phyloP scores from a whole-genome alignment of 257 asterid genomes.

The Oldenlandia corymbosa region DNA sequence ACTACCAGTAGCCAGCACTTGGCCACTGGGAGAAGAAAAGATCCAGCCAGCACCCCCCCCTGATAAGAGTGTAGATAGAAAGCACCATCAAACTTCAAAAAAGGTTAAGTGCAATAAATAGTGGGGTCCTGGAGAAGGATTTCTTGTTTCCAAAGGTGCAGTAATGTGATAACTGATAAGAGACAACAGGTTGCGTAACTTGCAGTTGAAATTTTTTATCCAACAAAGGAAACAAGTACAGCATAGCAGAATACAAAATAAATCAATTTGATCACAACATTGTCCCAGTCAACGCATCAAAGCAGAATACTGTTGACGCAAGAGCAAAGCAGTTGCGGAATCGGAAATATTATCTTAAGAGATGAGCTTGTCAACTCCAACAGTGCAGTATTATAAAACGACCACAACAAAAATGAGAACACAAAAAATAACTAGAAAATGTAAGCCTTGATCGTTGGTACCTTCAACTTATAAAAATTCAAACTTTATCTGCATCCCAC shows the following conservation, averaged over 20 bases:
- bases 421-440: background rate
- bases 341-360: no score
- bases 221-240: background rate
- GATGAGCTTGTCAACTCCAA: no score
- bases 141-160: no score
- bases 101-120: no score
- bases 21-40: no score
- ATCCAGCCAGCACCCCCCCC: no score
- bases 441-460: background rate
- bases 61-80: no score
- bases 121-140: no score
- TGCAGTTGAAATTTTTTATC: background rate
- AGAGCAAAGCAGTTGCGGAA: background rate
- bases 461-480: background rate
- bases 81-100: no score
- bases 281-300: background rate
- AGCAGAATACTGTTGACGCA: background rate
- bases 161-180: background rate
- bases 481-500: background rate
- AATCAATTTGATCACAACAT: background rate
- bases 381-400: background rate
- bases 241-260: background rate
- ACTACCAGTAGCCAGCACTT: no score
- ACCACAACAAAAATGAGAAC: background rate
- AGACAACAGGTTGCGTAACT: background rate